Evolutionary conservation across 2,329 filamentous ascomycete species (phyloP).

Genomic region (Claviceps sorghi): DNA sequence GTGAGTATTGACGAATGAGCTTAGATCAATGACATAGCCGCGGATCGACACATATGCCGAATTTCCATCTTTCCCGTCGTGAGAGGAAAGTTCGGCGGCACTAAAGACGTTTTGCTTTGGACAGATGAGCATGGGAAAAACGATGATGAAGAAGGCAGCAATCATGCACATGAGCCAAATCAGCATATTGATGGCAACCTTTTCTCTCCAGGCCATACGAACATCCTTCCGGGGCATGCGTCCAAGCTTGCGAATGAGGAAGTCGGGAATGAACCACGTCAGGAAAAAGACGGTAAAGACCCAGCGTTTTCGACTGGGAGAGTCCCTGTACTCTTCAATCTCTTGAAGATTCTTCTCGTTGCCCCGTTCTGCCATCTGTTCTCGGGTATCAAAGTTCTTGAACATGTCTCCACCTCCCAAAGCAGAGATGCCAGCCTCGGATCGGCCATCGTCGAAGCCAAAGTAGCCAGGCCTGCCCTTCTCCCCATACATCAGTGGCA

Average conservation of each 20-base stretch:
- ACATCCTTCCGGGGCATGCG: conserved; percentile 88
- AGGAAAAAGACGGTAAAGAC: conserved; percentile 67
- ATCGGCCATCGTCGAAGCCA: conserved; percentile 68
- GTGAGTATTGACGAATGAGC: conserved; percentile 56
- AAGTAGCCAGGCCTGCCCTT: conserved; percentile 71
- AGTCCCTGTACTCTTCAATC: conserved; percentile 70
- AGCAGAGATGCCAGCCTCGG: conserved; percentile 83
- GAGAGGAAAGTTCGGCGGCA: conserved; percentile 55
- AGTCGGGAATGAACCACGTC: conserved; percentile 80
- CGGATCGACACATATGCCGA: conserved; percentile 66
- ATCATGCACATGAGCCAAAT: conserved; percentile 78
- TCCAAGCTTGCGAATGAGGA: conserved; percentile 60
- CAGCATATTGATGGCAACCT: conserved; percentile 92
- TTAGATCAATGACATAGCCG: conserved; percentile 77
- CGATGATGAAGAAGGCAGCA: conserved; percentile 77
- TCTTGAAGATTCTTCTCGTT: conserved; percentile 84
- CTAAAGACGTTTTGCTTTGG: conserved; percentile 84
- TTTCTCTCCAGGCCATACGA: conserved; percentile 87
- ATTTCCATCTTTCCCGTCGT: conserved; percentile 54
- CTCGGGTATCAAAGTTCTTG: conserved; percentile 82
- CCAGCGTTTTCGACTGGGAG: conserved; percentile 77
- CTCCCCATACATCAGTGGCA: conserved; percentile 54
- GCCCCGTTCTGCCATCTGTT: conserved; percentile 88
- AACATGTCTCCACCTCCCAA: conserved; percentile 95
- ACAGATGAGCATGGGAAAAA: conserved; percentile 78